phyloP scores from a whole-genome alignment of 805 yeast genomes.

The Nakazawaea populi region DNA sequence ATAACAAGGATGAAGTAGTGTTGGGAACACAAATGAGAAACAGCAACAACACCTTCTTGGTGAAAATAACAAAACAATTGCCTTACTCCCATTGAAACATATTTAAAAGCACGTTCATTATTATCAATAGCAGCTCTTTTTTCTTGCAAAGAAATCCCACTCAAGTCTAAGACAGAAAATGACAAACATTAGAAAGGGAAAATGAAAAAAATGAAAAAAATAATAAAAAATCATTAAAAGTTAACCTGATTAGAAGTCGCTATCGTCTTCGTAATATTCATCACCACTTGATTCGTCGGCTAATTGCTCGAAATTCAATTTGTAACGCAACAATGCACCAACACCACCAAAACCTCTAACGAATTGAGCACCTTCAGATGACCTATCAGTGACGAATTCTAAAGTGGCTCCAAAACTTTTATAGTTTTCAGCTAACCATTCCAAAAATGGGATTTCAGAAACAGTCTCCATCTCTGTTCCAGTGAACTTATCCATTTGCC shows the following conservation, averaged over 20 bases:
- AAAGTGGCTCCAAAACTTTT: conserved; percentile 89
- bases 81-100: too few species aligned
- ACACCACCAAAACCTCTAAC: conserved; percentile 98
- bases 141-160: background rate
- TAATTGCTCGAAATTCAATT: conserved; percentile 94
- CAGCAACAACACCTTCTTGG: background rate
- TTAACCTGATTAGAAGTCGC: conserved; percentile 28
- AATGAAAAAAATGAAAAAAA: conserved; percentile 1
- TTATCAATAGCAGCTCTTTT: background rate
- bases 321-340: conserved; percentile 94
- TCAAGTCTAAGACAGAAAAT: background rate
- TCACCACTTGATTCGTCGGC: conserved; percentile 87
- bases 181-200: background rate
- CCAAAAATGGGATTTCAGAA: conserved; percentile 80
- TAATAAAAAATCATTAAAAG: background rate
- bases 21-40: background rate
- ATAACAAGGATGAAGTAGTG: too few species aligned
- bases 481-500: conserved; percentile 72
- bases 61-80: too few species aligned
- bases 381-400: conserved; percentile 94
- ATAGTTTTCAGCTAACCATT: conserved; percentile 98
- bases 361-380: conserved; percentile 98
- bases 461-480: conserved; percentile 91
- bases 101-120: background rate
- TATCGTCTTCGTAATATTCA: conserved; percentile 65